phyloP scores from a whole-genome alignment of 2,329 filamentous ascomycete genomes.

The Hyphodiscus sp. region DNA sequence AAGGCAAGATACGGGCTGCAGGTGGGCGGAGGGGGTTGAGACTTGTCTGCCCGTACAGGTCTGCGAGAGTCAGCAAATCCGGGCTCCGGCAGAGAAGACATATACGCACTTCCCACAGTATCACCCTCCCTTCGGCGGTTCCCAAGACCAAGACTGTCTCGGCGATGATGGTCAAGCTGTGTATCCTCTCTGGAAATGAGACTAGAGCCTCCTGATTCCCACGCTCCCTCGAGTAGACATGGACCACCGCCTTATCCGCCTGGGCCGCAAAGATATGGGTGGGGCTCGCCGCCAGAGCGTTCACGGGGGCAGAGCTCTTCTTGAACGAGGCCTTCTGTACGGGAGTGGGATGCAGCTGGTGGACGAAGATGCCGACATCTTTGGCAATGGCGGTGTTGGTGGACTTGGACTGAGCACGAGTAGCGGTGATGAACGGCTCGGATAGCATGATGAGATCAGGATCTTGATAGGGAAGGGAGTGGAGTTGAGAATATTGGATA shows the following conservation, averaged over 20 bases:
- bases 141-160: constrained; percentile 69
- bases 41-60: constrained; percentile 69
- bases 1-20: constrained; percentile 74
- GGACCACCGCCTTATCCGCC: constrained; percentile 81
- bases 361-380: constrained; percentile 81
- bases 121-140: constrained; percentile 76
- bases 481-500: neutral
- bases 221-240: constrained; percentile 81
- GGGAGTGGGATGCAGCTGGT: constrained; percentile 72
- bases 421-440: constrained; percentile 53
- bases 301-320: constrained; percentile 76
- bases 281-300: constrained; percentile 72
- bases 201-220: constrained; percentile 85
- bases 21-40: constrained; percentile 69
- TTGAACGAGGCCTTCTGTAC: constrained; percentile 77
- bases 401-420: constrained; percentile 50
- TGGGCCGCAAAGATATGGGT: constrained; percentile 90
- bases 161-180: constrained; percentile 65
- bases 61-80: constrained; percentile 35
- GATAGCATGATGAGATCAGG: constrained; percentile 42
- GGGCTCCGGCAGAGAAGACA: neutral
- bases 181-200: constrained; percentile 81
- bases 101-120: constrained; percentile 82
- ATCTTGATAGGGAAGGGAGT: neutral
- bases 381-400: constrained; percentile 60